Conservation (phyloP, 495 filamentous ascomycete genomes). For the Penicillium canescens region DNA sequence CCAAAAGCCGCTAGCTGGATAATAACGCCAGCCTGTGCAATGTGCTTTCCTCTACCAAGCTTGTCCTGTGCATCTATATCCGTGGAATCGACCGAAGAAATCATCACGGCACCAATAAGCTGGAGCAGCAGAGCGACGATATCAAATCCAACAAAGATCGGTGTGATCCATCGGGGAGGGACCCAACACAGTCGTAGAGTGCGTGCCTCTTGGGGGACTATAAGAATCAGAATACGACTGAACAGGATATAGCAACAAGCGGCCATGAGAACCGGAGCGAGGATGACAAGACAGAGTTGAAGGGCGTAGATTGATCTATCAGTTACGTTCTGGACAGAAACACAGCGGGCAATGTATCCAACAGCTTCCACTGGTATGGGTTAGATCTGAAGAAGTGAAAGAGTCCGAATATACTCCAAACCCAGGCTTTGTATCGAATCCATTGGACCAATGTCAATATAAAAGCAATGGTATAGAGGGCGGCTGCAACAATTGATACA, state of each 20-base stretch:
- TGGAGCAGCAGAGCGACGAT: constrained; percentile 32
- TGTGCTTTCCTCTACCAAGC: constrained; percentile 37
- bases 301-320: constrained; percentile 30
- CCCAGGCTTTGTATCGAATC: constrained; percentile 41
- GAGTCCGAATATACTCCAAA: constrained; percentile 31
- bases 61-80: constrained; percentile 26
- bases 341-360: constrained; percentile 42
- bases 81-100: constrained; percentile 29
- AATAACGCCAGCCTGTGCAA: constrained; percentile 41
- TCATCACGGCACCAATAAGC: constrained; percentile 31
- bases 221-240: constrained; percentile 47
- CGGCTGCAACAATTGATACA: constrained; percentile 48
- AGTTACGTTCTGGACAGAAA: constrained; percentile 32
- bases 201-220: constrained; percentile 38
- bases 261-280: constrained; percentile 48
- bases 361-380: constrained; percentile 40
- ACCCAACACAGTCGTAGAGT: constrained; percentile 47
- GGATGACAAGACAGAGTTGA: constrained; percentile 39
- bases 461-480: constrained; percentile 46
- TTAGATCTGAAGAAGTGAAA: constrained; percentile 1
- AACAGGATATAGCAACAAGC: constrained; percentile 58
- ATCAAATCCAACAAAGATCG: constrained; percentile 35
- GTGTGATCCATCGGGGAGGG: constrained; percentile 40
- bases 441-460: constrained; percentile 39
- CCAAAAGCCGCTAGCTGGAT: constrained; percentile 45